phyloP scores from a whole-genome alignment of 176 grass and related monocot genomes.

The Triticum dicoccoides region DNA sequence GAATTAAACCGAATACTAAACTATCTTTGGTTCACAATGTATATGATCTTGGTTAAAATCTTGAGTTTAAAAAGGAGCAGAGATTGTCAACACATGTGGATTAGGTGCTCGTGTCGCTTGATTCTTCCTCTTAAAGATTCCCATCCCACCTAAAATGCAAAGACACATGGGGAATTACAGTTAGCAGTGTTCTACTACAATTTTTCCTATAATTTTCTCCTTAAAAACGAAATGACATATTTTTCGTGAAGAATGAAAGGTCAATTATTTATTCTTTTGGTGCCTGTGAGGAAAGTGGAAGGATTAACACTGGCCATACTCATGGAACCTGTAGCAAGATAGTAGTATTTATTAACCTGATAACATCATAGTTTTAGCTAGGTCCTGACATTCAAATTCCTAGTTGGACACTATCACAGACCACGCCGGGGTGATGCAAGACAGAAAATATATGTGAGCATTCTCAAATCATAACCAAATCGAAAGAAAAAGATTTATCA shows the following conservation, averaged over 20 bases:
- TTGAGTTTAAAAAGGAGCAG: too few relatives aligned
- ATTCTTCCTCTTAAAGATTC: constrained; percentile 89
- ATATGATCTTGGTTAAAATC: too few relatives aligned
- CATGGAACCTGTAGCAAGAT: constrained; percentile 49
- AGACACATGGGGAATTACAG: background rate
- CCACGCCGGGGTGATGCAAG: background rate
- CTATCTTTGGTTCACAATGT: too few relatives aligned
- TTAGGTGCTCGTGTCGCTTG: constrained; percentile 72
- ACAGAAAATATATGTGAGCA: background rate
- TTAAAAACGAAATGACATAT: too few relatives aligned
- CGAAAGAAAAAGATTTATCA: background rate
- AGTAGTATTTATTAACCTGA: constrained; percentile 96
- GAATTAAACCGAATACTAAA: too few relatives aligned
- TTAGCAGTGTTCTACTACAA: background rate
- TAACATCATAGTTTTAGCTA: constrained; percentile 10
- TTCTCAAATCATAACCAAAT: background rate
- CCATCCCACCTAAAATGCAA: constrained; percentile 73
- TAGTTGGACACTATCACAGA: background rate
- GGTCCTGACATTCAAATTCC: background rate
- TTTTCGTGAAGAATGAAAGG: too few relatives aligned
- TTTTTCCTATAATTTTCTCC: background rate
- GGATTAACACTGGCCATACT: too few relatives aligned
- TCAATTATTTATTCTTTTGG: too few relatives aligned
- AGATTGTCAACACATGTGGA: too few relatives aligned
- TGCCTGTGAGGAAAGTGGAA: too few relatives aligned